phyloP scores from a whole-genome alignment of 495 filamentous ascomycete species.

The Chaetomium fimeti region DNA sequence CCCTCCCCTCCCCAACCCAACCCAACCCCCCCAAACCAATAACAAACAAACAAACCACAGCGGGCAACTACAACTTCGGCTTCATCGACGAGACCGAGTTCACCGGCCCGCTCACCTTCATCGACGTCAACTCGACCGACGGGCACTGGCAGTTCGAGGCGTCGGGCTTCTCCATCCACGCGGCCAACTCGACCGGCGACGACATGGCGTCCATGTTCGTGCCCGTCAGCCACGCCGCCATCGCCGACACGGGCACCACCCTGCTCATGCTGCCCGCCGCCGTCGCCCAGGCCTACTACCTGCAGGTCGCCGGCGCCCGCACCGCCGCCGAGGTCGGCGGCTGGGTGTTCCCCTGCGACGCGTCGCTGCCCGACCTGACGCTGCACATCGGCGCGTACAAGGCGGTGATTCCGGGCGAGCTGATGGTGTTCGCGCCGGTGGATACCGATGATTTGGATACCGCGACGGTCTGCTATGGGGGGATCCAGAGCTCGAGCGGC shows the following conservation, averaged over 20 bases:
- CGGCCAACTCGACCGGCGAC: slow-evolving; percentile 46
- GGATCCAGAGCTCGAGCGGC: slow-evolving; percentile 61
- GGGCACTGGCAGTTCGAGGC: slow-evolving; percentile 76
- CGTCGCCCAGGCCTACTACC: slow-evolving; percentile 67
- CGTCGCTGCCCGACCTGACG: slow-evolving; percentile 37
- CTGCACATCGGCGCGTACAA: slow-evolving; percentile 61
- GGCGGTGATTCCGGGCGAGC: slow-evolving; percentile 58
- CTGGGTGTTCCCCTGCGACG: slow-evolving; percentile 39
- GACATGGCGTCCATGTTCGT: slow-evolving; percentile 52
- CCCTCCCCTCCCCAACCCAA: background rate
- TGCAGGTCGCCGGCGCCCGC: slow-evolving; percentile 55
- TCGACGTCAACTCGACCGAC: slow-evolving; percentile 55
- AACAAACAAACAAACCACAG: slow-evolving; percentile 40
- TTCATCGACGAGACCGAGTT: slow-evolving; percentile 51
- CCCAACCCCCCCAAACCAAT: slow-evolving; percentile 59
- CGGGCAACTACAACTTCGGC: slow-evolving; percentile 35
- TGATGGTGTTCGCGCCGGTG: slow-evolving; percentile 59
- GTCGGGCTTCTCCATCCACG: slow-evolving; percentile 59
- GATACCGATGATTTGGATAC: slow-evolving; percentile 39
- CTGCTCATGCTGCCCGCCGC: slow-evolving; percentile 62
- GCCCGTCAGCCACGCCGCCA: slow-evolving; percentile 55
- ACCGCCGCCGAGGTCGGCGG: slow-evolving; percentile 55
- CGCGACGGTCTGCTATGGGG: slow-evolving; percentile 60
- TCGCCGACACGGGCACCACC: slow-evolving; percentile 65
- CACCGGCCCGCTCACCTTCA: slow-evolving; percentile 59